Conservation (phyloP, 257 asterid genomes). For the Lycium barbarum region DNA sequence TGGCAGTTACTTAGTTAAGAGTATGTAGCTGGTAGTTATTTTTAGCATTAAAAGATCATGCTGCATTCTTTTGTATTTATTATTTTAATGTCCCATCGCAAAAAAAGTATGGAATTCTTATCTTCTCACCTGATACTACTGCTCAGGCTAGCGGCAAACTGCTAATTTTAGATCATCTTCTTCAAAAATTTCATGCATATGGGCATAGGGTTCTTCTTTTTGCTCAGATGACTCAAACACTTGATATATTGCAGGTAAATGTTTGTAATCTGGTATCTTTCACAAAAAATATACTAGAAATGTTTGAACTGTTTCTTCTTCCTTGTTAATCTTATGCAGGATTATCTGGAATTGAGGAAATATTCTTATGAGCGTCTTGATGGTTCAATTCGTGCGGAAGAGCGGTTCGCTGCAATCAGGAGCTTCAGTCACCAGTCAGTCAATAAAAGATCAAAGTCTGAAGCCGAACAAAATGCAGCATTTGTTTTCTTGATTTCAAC, state of each 20-base stretch:
- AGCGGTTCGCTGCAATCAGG: slow-evolving; percentile 95
- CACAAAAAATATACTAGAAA: neutral
- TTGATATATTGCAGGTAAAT: slow-evolving; percentile 84
- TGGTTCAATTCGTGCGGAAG: slow-evolving; percentile 96
- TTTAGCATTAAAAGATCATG: neutral
- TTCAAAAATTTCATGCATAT: slow-evolving; percentile 64
- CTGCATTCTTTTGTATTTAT: neutral
- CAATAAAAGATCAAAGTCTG: slow-evolving; percentile 39
- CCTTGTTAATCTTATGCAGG: slow-evolving; percentile 52
- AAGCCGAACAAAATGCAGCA: slow-evolving; percentile 48
- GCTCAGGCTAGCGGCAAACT: slow-evolving; percentile 93
- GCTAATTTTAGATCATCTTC: slow-evolving; percentile 78
- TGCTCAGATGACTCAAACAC: slow-evolving; percentile 97
- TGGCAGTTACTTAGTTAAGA: neutral
- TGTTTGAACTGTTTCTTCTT: slow-evolving; percentile 16
- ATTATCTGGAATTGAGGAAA: slow-evolving; percentile 80
- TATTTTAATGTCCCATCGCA: neutral
- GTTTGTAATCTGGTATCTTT: slow-evolving; percentile 24
- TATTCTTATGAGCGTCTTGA: slow-evolving; percentile 96
- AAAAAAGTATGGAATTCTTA: neutral
- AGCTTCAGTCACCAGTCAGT: slow-evolving; percentile 68
- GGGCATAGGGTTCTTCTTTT: slow-evolving; percentile 87
- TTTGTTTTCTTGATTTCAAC: slow-evolving; percentile 93
- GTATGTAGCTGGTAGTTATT: neutral
- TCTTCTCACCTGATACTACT: slow-evolving; percentile 18